These are phyloP conservation scores for Tuber melanosporum DNA, from an alignment of 495 filamentous ascomycete species.

Conservation along the genomic window DNA sequence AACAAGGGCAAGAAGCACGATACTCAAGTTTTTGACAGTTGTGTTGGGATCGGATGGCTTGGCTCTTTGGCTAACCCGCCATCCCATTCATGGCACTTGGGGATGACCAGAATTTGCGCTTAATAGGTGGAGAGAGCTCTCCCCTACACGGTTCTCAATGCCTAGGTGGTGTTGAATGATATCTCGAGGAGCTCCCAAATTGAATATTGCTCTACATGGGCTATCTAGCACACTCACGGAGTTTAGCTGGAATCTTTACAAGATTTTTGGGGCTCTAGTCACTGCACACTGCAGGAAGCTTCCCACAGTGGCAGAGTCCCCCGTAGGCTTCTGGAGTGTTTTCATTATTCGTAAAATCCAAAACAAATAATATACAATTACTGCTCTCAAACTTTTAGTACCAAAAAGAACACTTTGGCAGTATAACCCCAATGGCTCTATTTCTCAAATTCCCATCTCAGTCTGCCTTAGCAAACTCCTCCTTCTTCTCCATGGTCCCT, in stretches of 20 bases:
- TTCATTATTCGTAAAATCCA: background rate
- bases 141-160: background rate
- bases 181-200: background rate
- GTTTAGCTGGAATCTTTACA: background rate
- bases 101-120: background rate
- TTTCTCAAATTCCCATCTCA: background rate
- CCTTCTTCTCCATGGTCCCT: conserved; percentile 44
- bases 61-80: background rate
- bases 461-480: conserved; percentile 34
- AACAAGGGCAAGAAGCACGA: background rate
- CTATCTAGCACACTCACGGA: background rate
- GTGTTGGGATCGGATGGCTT: background rate
- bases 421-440: background rate
- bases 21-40: background rate
- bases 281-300: background rate
- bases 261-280: background rate
- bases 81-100: background rate
- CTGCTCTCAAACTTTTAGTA: background rate
- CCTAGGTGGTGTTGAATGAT: background rate
- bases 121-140: background rate
- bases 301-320: background rate
- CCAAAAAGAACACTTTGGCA: background rate
- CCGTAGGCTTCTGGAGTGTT: background rate
- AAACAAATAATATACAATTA: background rate
- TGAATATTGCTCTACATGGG: background rate